Percentiles rank a stretch among this genome's conserved stretches.
phyloP scores from a whole-genome alignment of 1,284 basidiomycete species.

The Puccinia polysora region DNA sequence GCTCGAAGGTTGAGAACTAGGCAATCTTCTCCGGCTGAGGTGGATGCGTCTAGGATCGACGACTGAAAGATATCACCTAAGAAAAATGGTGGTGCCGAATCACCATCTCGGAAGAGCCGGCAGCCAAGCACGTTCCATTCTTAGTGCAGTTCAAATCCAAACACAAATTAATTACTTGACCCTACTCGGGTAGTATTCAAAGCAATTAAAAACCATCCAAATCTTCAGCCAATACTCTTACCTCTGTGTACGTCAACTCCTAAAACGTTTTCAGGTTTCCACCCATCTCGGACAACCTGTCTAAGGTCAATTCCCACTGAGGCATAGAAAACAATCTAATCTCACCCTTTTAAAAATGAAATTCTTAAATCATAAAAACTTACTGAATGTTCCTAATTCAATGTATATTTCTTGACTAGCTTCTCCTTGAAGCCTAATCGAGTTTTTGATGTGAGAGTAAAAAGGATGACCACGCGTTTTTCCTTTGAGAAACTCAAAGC shows the following conservation, averaged over 20 bases:
- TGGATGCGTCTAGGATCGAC: not conserved
- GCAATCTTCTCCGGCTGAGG: not conserved
- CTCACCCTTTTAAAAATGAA: not conserved
- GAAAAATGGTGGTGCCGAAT: slow-evolving; percentile 16
- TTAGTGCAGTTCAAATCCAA: not conserved
- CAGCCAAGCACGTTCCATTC: slow-evolving; percentile 6
- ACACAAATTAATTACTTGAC: not conserved
- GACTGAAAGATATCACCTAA: slow-evolving; percentile 14
- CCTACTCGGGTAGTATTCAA: not conserved
- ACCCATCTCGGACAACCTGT: slow-evolving; percentile 10
- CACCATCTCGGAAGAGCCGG: not conserved
- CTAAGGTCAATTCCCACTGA: slow-evolving; percentile 16
- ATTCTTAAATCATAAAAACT: not conserved
- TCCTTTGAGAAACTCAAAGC: slow-evolving; percentile 27
- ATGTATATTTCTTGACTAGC: slow-evolving; percentile 22
- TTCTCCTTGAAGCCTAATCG: not conserved
- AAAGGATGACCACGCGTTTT: slow-evolving; percentile 10
- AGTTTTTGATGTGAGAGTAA: not conserved
- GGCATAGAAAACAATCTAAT: not conserved
- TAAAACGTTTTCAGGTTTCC: slow-evolving; percentile 21
- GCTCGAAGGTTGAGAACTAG: not conserved
- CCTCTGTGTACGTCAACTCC: slow-evolving; percentile 2
- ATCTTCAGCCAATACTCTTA: not conserved
- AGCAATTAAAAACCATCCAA: not conserved
- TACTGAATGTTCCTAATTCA: slow-evolving; percentile 18